Evolutionary conservation across 306 rosid genomes (phyloP).

Genomic region (Spatholobus suberectus): DNA sequence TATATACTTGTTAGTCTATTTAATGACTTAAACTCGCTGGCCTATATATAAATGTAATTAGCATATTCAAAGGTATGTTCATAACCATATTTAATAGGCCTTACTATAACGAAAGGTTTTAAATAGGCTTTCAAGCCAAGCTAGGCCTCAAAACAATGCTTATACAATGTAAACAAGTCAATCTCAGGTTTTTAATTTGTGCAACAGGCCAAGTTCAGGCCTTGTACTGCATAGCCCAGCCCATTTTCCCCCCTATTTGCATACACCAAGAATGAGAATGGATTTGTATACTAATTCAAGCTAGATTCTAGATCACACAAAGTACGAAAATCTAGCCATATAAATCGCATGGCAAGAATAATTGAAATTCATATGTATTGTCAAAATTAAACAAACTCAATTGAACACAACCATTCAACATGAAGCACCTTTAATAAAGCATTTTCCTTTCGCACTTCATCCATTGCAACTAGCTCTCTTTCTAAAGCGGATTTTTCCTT

Average conservation of each 20-base stretch:
- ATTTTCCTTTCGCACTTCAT: slow-evolving; percentile 80
- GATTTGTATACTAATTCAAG: background rate
- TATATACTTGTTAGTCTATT: background rate
- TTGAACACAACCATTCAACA: slow-evolving; percentile 16
- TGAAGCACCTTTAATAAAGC: slow-evolving; percentile 67
- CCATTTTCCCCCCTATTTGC: no score
- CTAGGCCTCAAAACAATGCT: background rate
- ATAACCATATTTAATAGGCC: background rate
- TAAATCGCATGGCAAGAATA: no score
- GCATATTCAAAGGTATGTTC: background rate
- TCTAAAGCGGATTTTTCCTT: slow-evolving; percentile 80
- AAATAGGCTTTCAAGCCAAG: background rate
- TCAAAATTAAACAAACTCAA: slow-evolving; percentile 19
- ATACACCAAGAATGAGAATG: background rate
- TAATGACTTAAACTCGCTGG: background rate
- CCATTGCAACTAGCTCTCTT: slow-evolving; percentile 74
- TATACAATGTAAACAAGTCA: background rate
- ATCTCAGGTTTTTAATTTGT: background rate
- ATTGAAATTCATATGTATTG: slow-evolving; percentile 5
- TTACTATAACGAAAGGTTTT: background rate
- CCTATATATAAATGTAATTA: background rate
- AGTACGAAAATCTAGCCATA: background rate
- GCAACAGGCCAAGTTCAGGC: background rate
- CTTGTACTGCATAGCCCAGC: no score
- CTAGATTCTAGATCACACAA: slow-evolving; percentile 4